phyloP scores from a whole-genome alignment of 495 filamentous ascomycete species.

The Neurospora cerealis region DNA sequence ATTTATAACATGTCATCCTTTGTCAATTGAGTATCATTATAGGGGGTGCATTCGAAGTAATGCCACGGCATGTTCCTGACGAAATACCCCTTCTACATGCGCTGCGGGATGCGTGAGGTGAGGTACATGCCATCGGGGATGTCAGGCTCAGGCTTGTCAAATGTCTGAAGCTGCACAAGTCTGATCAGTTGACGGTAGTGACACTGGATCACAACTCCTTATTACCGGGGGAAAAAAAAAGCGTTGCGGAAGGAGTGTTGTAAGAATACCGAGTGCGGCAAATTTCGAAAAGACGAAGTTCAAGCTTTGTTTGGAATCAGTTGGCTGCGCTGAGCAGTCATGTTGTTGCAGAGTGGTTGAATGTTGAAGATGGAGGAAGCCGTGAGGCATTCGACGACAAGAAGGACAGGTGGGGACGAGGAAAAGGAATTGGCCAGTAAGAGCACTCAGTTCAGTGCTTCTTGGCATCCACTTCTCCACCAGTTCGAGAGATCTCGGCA shows the following conservation, averaged over 20 bases:
- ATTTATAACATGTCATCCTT: background rate
- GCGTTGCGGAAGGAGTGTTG: background rate
- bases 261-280: background rate
- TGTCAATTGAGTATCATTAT: background rate
- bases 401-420: background rate
- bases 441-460: background rate
- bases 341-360: background rate
- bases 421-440: background rate
- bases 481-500: background rate
- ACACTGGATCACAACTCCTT: background rate
- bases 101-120: background rate
- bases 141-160: background rate
- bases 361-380: background rate
- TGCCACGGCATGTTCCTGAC: background rate
- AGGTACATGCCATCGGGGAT: background rate
- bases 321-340: background rate
- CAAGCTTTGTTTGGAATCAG: background rate
- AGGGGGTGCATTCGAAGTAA: background rate
- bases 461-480: background rate
- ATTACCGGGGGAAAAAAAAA: background rate
- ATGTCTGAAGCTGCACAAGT: background rate
- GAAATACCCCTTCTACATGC: background rate
- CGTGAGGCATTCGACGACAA: background rate
- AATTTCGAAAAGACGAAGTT: background rate
- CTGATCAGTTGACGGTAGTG: background rate